Base-by-base conservation (phyloP, 257 asterid species). In the Echites panduratus region DNA sequence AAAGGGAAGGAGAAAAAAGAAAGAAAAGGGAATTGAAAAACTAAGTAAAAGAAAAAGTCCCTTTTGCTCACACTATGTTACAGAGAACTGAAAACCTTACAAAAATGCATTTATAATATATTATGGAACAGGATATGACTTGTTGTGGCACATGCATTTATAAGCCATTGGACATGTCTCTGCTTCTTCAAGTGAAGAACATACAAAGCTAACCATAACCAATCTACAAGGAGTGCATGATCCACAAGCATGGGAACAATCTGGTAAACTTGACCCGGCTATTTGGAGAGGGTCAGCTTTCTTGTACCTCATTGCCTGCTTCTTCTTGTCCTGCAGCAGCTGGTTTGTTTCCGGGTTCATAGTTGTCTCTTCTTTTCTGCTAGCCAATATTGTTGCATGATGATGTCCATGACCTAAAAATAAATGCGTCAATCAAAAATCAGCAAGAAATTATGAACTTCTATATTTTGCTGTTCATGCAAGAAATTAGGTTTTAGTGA, bases 111-210 rank as follows among this genome's bases (percentile, higher is more conserved):
- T 2, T 19, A 49, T 6, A 5, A 49, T 3, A 11, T 14, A 41
- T 79, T 65, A 93, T 72, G 97, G 98, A 73, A 93, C 88, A 19
- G 94, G 97, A 66, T 90, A 88, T 16, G 98, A 90, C 76, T 88
- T 93, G 88, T 88, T 90, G 67, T 80, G 86, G 77, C 98, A 93
- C 94, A 89, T 90, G 81, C 98, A 93, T 64, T 87, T 93, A 80
- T 90, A 89, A 61, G 97, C 87, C 82, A 93, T 85, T 14, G 97
- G 98, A 64, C 98, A 93, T 71, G 96, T 84, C 81, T 93, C 98
- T 12, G 98, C 97, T 81, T 93, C 98, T 78, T 89, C 96, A 38
- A 90, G 41, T 1, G 96, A 82, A 27, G 97, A 89, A 65, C 97
- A 90, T 41, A 90, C 96, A 52, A 86, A 90, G 90, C 96, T 89